These are phyloP conservation scores for Hibiscus trionum DNA, from an alignment of 345 rosid species.

Conservation along the genomic window DNA sequence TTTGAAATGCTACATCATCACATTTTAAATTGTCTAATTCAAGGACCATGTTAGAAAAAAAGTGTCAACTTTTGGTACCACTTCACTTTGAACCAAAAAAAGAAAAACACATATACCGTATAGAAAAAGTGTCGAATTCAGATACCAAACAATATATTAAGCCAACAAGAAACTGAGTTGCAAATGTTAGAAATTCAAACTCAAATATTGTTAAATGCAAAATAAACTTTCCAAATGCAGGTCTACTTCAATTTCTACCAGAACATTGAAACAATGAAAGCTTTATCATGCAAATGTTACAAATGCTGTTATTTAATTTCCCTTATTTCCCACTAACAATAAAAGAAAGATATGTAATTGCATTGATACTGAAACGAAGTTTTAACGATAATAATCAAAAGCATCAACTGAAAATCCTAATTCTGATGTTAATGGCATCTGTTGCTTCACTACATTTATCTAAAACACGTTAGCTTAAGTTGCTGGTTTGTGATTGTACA, in stretches of 20 bases:
- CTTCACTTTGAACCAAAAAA: no score
- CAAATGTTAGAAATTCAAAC: background rate
- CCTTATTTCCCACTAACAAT: background rate
- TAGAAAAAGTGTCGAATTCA: no score
- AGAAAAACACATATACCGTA: no score
- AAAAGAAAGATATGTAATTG: background rate
- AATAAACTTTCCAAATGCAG: background rate
- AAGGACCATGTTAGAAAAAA: no score
- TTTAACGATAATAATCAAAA: background rate
- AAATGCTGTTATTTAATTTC: background rate
- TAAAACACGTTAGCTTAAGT: constrained; percentile 6
- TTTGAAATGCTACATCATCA: no score
- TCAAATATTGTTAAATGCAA: background rate
- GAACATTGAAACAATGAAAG: background rate
- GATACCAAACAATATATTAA: no score
- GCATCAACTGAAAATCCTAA: background rate
- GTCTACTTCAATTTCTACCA: background rate
- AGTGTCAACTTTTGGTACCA: no score
- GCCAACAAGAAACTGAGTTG: background rate
- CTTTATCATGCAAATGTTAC: background rate
- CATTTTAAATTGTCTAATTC: no score
- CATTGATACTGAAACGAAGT: background rate
- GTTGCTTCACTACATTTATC: constrained; percentile 12
- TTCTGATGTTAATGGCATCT: background rate
- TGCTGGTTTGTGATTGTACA: constrained; percentile 20